Percentiles rank a stretch among this genome's conserved stretches.
Evolutionary conservation across 2,329 filamentous ascomycete genomes (phyloP).

Genomic region (Epichloe glyceriae): DNA sequence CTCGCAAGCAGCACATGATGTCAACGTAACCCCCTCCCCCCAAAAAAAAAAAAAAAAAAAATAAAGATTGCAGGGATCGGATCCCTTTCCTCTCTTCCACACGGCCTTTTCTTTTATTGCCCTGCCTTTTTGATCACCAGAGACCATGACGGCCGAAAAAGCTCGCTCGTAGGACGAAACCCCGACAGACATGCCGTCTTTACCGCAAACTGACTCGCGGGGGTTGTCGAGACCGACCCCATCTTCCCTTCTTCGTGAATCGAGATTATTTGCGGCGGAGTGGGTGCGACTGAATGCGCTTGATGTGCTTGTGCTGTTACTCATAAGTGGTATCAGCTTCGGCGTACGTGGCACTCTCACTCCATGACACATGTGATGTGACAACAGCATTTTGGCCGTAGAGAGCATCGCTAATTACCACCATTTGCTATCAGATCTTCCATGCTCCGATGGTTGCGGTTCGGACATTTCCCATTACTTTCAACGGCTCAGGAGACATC

Average conservation of each 20-base stretch:
- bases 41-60: too few relatives aligned
- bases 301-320: slow-evolving; percentile 45
- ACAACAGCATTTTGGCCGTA: too few relatives aligned
- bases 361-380: too few relatives aligned
- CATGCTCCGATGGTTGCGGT: slow-evolving; percentile 38
- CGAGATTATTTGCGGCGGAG: slow-evolving; percentile 18
- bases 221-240: background rate
- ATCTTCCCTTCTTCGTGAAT: background rate
- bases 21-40: background rate
- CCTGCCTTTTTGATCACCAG: background rate
- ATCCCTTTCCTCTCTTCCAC: background rate
- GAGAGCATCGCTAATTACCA: background rate
- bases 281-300: slow-evolving; percentile 47
- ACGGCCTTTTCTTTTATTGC: too few relatives aligned
- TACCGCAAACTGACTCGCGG: slow-evolving; percentile 6
- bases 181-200: slow-evolving; percentile 10
- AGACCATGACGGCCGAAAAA: background rate
- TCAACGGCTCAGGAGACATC: slow-evolving; percentile 43
- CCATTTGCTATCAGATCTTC: slow-evolving; percentile 29
- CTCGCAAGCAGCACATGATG: background rate
- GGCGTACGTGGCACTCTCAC: slow-evolving; percentile 12
- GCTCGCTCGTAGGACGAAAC: background rate
- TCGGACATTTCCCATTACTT: slow-evolving; percentile 49
- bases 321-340: slow-evolving; percentile 28
- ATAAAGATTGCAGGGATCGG: background rate